These are phyloP conservation scores for Yamadazyma olivae DNA, from an alignment of 805 yeast species.

Conservation along the genomic window DNA sequence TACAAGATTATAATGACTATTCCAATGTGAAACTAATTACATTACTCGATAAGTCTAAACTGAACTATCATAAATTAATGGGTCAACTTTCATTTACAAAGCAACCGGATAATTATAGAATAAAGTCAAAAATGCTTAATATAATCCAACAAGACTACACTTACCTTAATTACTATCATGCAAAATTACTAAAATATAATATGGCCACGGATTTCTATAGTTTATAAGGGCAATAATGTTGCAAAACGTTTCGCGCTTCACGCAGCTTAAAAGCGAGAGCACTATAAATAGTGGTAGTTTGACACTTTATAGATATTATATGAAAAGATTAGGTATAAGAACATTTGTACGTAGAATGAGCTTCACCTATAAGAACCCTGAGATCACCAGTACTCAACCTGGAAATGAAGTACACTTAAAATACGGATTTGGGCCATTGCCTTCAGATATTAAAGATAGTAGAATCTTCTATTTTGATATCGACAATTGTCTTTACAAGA, in stretches of 20 bases:
- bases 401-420: constrained; percentile 23
- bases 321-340: no score
- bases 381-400: constrained; percentile 8
- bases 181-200: constrained; percentile 4
- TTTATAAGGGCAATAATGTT: no score
- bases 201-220: no score
- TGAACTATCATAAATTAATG: constrained; percentile 8
- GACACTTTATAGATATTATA: no score
- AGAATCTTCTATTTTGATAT: constrained; percentile 79
- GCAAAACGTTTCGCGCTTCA: no score
- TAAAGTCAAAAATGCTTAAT: neutral
- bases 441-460: constrained; percentile 18
- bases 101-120: no score
- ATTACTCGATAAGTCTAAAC: no score
- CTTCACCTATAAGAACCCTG: constrained; percentile 7
- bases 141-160: constrained; percentile 5
- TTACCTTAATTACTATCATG: constrained; percentile 7
- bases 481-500: constrained; percentile 84
- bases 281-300: no score
- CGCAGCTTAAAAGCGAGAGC: no score
- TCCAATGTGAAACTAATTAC: no score
- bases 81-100: constrained; percentile 1
- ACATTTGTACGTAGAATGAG: neutral
- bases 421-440: constrained; percentile 34
- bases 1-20: no score